A percentile compares a stretch with the other conserved stretches of the same genome.
phyloP scores from a whole-genome alignment of 2,329 filamentous ascomycete genomes.

The Penicillium hesseltinei region DNA sequence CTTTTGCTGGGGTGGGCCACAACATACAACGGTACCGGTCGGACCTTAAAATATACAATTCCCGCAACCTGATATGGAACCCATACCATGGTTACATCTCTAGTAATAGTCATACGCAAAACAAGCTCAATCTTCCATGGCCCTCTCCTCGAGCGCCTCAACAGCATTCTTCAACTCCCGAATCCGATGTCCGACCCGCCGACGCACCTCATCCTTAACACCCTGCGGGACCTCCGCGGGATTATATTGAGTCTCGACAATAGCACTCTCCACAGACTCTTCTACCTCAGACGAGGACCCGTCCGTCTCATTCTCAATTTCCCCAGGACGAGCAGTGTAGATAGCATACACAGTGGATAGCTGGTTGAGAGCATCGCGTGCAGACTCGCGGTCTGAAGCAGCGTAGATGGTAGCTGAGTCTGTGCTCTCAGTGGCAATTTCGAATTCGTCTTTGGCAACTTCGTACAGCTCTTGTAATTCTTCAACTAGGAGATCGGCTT shows the following conservation, averaged over 20 bases:
- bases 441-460: conserved; percentile 49
- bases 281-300: background rate
- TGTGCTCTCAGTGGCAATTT: conserved; percentile 50
- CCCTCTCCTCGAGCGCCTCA: conserved; percentile 43
- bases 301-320: conserved; percentile 12
- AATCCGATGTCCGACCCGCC: conserved; percentile 45
- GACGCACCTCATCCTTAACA: conserved; percentile 44
- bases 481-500: conserved; percentile 36
- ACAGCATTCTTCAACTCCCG: conserved; percentile 49
- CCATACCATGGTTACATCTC: background rate
- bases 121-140: conserved; percentile 31
- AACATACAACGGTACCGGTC: background rate
- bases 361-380: conserved; percentile 47
- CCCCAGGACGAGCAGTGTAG: conserved; percentile 29
- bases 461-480: conserved; percentile 42
- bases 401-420: conserved; percentile 47
- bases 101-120: background rate
- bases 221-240: conserved; percentile 27
- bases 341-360: conserved; percentile 35
- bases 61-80: background rate
- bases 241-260: conserved; percentile 35
- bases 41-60: background rate
- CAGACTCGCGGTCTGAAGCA: conserved; percentile 46
- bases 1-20: background rate
- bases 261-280: conserved; percentile 14